These are phyloP conservation scores for Grosmannia huntii DNA, from an alignment of 2,329 filamentous ascomycete genomes.

Conservation along the genomic window DNA sequence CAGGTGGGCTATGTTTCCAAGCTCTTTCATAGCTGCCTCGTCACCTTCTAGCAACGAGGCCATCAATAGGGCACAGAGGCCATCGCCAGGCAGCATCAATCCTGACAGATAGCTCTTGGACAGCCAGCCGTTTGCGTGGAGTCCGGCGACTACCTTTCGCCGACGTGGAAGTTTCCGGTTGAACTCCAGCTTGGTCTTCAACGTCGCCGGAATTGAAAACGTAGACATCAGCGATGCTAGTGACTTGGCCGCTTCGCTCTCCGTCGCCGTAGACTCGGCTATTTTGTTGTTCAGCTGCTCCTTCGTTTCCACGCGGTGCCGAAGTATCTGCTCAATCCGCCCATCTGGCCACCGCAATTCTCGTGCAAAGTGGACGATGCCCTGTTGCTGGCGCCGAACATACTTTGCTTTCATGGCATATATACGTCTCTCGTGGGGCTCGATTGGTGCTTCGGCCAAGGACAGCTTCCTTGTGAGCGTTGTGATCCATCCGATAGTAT, in stretches of 20 bases:
- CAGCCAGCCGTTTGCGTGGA: slow-evolving; percentile 51
- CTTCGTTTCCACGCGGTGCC: background rate
- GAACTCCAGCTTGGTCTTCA: slow-evolving; percentile 11
- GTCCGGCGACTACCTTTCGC: slow-evolving; percentile 41
- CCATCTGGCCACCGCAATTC: slow-evolving; percentile 49
- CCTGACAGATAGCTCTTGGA: slow-evolving; percentile 57
- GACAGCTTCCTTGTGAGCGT: slow-evolving; percentile 42
- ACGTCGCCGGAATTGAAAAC: slow-evolving; percentile 6
- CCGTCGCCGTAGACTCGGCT: slow-evolving; percentile 15
- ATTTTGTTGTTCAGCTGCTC: slow-evolving; percentile 26
- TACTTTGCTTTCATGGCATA: slow-evolving; percentile 44
- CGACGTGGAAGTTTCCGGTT: slow-evolving; percentile 28
- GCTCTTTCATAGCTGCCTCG: slow-evolving; percentile 39
- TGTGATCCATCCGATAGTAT: slow-evolving; percentile 39
- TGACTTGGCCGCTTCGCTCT: background rate
- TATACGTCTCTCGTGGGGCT: slow-evolving; percentile 17
- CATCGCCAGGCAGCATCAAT: slow-evolving; percentile 51
- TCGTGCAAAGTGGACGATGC: slow-evolving; percentile 50
- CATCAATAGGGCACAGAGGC: slow-evolving; percentile 51
- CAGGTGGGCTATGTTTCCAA: slow-evolving; percentile 49
- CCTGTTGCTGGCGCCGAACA: slow-evolving; percentile 44
- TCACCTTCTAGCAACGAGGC: slow-evolving; percentile 54
- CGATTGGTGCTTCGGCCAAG: slow-evolving; percentile 19
- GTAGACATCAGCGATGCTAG: background rate
- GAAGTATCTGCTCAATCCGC: background rate